These are phyloP conservation scores for Larix sibirica DNA, from an alignment of 83 land plant species.

Conservation along the genomic window DNA sequence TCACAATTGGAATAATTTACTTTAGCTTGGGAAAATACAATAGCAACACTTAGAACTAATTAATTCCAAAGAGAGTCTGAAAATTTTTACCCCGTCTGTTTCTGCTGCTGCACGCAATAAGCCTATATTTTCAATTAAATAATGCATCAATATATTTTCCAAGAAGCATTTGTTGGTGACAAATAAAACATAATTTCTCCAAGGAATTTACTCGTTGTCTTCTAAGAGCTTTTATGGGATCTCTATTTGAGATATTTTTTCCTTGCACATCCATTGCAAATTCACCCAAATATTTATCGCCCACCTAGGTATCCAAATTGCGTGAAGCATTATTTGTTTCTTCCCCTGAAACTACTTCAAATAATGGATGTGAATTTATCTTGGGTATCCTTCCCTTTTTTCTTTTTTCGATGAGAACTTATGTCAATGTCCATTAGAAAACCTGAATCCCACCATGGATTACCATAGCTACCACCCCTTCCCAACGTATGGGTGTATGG, in stretches of 20 bases:
- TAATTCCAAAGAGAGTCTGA: not conserved
- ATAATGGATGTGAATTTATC: slow-evolving; percentile 31
- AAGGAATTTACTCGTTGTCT: slow-evolving; percentile 48
- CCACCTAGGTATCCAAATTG: slow-evolving; percentile 9
- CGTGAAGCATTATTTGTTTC: not conserved
- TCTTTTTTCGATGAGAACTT: not conserved
- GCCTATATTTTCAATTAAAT: slow-evolving; percentile 71
- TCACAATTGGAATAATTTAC: not conserved
- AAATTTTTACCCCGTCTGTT: slow-evolving; percentile 71
- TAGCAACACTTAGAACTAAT: not conserved
- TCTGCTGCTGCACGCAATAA: slow-evolving; percentile 85
- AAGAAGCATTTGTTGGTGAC: slow-evolving; percentile 84
- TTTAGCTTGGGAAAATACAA: too few relatives aligned
- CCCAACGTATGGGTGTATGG: slow-evolving; percentile 62
- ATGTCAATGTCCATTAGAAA: slow-evolving; percentile 18
- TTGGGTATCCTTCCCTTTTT: slow-evolving; percentile 34
- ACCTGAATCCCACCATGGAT: slow-evolving; percentile 12
- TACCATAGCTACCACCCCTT: slow-evolving; percentile 19
- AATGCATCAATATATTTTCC: slow-evolving; percentile 87
- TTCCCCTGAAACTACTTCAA: not conserved
- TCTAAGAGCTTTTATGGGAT: slow-evolving; percentile 55
- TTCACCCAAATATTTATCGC: slow-evolving; percentile 1
- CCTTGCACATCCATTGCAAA: slow-evolving; percentile 11
- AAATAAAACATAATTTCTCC: slow-evolving; percentile 83
- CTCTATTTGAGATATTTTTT: slow-evolving; percentile 31